phyloP scores from a whole-genome alignment of 2,329 filamentous ascomycete genomes.

The Ophiostoma pallidulum region DNA sequence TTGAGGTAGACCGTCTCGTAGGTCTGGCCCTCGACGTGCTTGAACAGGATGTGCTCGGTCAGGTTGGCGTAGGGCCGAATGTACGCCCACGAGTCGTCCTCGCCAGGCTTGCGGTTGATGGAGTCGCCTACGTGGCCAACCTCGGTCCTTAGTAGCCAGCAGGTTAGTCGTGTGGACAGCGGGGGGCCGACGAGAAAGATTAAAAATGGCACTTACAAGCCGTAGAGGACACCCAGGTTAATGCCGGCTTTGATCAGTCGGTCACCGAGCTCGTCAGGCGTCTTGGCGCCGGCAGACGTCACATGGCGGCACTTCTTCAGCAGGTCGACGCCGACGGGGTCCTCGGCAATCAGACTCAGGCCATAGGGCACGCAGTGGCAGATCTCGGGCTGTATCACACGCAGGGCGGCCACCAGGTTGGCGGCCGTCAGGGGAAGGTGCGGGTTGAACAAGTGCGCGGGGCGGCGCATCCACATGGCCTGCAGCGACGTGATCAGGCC shows the following conservation, averaged over 20 bases:
- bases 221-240: constrained; percentile 35
- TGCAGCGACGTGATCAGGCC: constrained; percentile 32
- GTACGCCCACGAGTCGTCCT: constrained; percentile 35
- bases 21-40: constrained; percentile 26
- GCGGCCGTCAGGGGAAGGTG: constrained; percentile 32
- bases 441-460: constrained; percentile 28
- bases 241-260: constrained; percentile 37
- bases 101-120: constrained; percentile 27
- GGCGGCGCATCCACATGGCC: constrained; percentile 34
- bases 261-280: constrained; percentile 44
- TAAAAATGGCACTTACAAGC: constrained; percentile 26
- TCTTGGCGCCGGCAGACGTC: constrained; percentile 41
- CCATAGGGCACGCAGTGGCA: constrained; percentile 49
- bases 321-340: constrained; percentile 36
- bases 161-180: too few species aligned
- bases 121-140: constrained; percentile 34
- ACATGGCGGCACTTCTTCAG: constrained; percentile 36
- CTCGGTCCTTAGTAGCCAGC: constrained; percentile 30
- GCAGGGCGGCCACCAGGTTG: constrained; percentile 32
- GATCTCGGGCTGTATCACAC: constrained; percentile 33
- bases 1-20: constrained; percentile 27
- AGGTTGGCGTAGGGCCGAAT: constrained; percentile 29
- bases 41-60: constrained; percentile 28
- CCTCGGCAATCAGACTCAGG: constrained; percentile 47
- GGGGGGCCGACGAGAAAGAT: too few species aligned